Base-by-base conservation (phyloP, 2,329 filamentous ascomycete genomes). In the Fusarium pilosicola region DNA sequence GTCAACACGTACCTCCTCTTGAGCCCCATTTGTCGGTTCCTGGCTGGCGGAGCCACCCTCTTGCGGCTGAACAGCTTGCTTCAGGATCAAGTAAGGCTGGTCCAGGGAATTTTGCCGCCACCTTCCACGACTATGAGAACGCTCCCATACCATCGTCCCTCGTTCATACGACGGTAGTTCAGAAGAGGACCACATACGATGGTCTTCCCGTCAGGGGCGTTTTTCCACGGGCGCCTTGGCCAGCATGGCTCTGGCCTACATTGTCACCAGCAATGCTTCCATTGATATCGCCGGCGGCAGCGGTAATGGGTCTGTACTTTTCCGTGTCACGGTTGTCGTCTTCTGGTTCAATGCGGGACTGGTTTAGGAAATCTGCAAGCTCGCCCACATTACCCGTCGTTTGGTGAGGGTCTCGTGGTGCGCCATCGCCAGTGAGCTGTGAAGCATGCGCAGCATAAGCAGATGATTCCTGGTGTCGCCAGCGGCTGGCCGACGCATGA, bases 91-190 rank as follows among this genome's bases (percentile, higher is more conserved):
- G 32, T 86, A 85, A 45, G 97, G 90, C 71, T 88, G 84, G 59
- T 85, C 80, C 2, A 88, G 87, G 89, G 88, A 26, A 85, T 84
- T 78, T 89, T 83, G 66, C 88, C 90, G 30, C 93, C 93, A 9
- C 94, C 93, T 58, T 88, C 91, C 22, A 92, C 93, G 59, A 98
- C 94, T 56, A 98, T 85, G 76, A 98, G 85, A 13, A 97, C 93
- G 80, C 94, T 97, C 65, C 96, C 95, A 77, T 93, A 86, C 95
- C 96, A 98, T 45, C 83, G 84, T 34, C 87, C 88, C 76, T 92
- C 89, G 74, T 92, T 90, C 89, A 93, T 95, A 78, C 89, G 89
- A 73, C 92, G 88, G 81, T 95, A 96, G 83, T 96, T 96, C 71
- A 96, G 83, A 73, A 96, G 84, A 26, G 93, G 93, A 2, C 93